These are phyloP conservation scores for Graphilbum fragrans DNA, from an alignment of 2,329 filamentous ascomycete genomes.

Conservation along the genomic window DNA sequence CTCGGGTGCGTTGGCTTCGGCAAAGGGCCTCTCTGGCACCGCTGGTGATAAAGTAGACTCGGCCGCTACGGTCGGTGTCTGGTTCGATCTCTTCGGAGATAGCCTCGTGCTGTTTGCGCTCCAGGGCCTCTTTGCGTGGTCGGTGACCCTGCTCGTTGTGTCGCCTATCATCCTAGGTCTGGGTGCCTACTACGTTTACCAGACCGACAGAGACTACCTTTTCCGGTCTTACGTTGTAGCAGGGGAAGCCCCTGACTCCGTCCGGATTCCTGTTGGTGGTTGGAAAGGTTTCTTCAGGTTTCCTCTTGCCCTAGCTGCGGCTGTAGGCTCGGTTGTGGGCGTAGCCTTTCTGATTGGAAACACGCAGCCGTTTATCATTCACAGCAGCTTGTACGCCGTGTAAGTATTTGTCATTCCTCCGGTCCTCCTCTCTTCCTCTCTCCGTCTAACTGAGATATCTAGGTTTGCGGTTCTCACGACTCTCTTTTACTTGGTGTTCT, in stretches of 20 bases:
- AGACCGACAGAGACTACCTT: constrained; percentile 75
- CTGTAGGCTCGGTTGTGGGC: constrained; percentile 57
- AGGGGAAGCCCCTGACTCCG: constrained; percentile 46
- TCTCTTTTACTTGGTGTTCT: constrained; percentile 67
- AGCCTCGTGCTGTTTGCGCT: constrained; percentile 69
- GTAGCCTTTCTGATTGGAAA: constrained; percentile 67
- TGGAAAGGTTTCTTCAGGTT: constrained; percentile 77
- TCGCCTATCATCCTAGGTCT: constrained; percentile 62
- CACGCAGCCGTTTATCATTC: constrained; percentile 81
- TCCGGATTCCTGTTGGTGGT: constrained; percentile 56
- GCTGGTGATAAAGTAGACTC: constrained; percentile 55
- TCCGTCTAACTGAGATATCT: neutral
- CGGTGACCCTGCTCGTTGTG: constrained; percentile 69
- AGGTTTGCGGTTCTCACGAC: constrained; percentile 77
- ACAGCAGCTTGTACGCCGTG: constrained; percentile 77
- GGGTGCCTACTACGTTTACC: constrained; percentile 56
- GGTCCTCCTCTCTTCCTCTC: neutral
- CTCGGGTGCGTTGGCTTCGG: constrained; percentile 65
- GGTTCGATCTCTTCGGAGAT: constrained; percentile 85
- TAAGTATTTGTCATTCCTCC: constrained; percentile 19
- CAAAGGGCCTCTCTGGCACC: constrained; percentile 57
- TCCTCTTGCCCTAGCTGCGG: constrained; percentile 59
- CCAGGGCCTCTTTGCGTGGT: constrained; percentile 77
- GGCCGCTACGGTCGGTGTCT: constrained; percentile 57
- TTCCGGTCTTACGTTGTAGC: constrained; percentile 47